Evolutionary conservation across 129 eudicot genomes (phyloP), one percentile per base, ranked within the genome.

Genomic region (Rutidosis leptorrhynchoides): DNA sequence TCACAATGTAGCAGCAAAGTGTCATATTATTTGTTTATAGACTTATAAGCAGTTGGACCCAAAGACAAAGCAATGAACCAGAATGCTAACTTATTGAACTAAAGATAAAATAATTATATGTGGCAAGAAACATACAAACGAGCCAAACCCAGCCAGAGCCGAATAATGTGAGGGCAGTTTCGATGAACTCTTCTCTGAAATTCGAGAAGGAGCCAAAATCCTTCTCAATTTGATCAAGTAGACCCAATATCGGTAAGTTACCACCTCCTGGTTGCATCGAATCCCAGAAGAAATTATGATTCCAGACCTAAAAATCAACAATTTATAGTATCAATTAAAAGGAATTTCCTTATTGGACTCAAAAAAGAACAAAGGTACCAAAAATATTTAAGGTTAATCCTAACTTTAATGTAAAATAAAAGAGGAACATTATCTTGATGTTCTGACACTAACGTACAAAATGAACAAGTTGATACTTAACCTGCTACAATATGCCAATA

Each of bases 121-220:
- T 61, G 37, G 60, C 35, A 56, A 49, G 60, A 40, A 51, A 82
- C 99, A 78, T 82, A 94, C 99, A 72, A 62, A 86, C 99, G 55
- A 94, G 96, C 99, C 99, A 94, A 76, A 94, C 81, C 96, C 96
- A 94, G 58, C 92, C 92, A 77, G 97, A 94, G 23, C 96, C 99
- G 28, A 89, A 89, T 19, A 87, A 75, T 1, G 95, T 78, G 58
- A 89, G 62, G 6, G 93, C 92, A 54, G 83, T 68, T 72, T 84
- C 95, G 2, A 72, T 74, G 77, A 94, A 89, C 49, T 89, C 84
- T 48, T 89, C 93, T 71, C 79, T 89, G 73, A 94, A 94, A 73
- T 79, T 81, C 22, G 79, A 33, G 63, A 86, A 94, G 24, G 96
- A 94, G 70, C 84, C 93, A 75, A 94, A 94, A 75, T 89, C 97